A percentile compares a stretch with the other conserved stretches of the same genome.
phyloP scores from a whole-genome alignment of 495 filamentous ascomycete species.

The Letharia columbiana region DNA sequence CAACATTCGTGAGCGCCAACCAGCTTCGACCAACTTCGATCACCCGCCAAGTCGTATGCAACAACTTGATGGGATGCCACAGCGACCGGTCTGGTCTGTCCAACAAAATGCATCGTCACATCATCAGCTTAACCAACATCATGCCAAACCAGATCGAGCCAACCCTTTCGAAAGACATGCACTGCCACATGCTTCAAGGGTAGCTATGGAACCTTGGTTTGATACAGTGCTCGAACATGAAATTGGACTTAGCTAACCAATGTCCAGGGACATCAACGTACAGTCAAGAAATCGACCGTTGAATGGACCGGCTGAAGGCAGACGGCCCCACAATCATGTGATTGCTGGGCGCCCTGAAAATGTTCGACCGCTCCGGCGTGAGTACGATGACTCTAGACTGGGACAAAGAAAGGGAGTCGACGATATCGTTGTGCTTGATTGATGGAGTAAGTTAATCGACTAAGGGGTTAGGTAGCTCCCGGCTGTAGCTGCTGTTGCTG shows the following conservation, averaged over 20 bases:
- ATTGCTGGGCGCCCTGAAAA: neutral
- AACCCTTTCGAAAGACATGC: neutral
- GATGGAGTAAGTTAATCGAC: neutral
- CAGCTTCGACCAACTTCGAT: neutral
- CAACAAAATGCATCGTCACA: neutral
- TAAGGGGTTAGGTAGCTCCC: neutral
- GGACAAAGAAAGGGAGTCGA: neutral
- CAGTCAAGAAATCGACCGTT: neutral
- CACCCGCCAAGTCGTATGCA: neutral
- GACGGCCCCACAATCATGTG: neutral
- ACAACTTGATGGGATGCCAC: neutral
- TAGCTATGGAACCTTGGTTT: constrained; percentile 6
- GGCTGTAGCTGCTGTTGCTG: neutral
- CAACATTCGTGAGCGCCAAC: neutral
- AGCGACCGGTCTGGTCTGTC: neutral
- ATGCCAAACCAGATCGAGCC: neutral
- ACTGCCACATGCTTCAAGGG: neutral
- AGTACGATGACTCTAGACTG: neutral
- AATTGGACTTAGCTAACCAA: neutral
- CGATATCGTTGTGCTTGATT: neutral
- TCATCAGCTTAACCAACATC: neutral
- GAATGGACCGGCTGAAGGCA: neutral
- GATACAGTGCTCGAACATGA: neutral
- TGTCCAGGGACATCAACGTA: neutral
- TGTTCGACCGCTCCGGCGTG: neutral